Conservation (phyloP, 352 stramenopile species). For the Phytophthora lateralis region DNA sequence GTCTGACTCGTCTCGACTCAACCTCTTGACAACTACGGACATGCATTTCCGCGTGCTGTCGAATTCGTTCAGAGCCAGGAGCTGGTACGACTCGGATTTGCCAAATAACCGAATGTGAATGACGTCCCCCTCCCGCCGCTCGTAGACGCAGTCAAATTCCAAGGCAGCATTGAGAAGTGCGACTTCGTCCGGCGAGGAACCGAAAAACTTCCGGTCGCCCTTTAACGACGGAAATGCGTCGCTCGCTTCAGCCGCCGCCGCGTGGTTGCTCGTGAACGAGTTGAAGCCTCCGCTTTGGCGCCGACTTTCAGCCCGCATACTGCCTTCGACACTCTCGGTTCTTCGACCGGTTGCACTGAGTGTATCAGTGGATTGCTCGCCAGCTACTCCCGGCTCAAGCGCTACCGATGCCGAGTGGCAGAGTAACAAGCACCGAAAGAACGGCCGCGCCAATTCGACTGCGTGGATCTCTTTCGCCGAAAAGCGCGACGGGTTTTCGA, state of each 20-base stretch:
- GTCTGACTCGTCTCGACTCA: slow-evolving; percentile 23
- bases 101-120: slow-evolving; percentile 83
- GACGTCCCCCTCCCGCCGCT: slow-evolving; percentile 76
- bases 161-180: slow-evolving; percentile 76
- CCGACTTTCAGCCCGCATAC: slow-evolving; percentile 28
- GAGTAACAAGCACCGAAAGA: slow-evolving; percentile 82
- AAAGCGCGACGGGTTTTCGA: slow-evolving; percentile 60
- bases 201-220: slow-evolving; percentile 62
- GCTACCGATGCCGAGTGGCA: slow-evolving; percentile 80
- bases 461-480: slow-evolving; percentile 56
- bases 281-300: slow-evolving; percentile 24
- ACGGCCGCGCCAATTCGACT: slow-evolving; percentile 66
- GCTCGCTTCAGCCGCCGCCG: slow-evolving; percentile 25
- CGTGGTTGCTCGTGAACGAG: slow-evolving; percentile 32
- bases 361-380: slow-evolving; percentile 7
- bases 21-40: slow-evolving; percentile 75
- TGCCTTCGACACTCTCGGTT: slow-evolving; percentile 27
- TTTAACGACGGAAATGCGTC: slow-evolving; percentile 42
- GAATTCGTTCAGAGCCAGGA: slow-evolving; percentile 87
- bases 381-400: slow-evolving; percentile 33
- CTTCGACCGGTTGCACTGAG: slow-evolving; percentile 16
- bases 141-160: slow-evolving; percentile 84
- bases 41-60: slow-evolving; percentile 89
- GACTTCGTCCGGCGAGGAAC: slow-evolving; percentile 85
- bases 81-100: slow-evolving; percentile 68